Conservation (phyloP, 805 yeast genomes). For the Starmerella stigmatis region DNA sequence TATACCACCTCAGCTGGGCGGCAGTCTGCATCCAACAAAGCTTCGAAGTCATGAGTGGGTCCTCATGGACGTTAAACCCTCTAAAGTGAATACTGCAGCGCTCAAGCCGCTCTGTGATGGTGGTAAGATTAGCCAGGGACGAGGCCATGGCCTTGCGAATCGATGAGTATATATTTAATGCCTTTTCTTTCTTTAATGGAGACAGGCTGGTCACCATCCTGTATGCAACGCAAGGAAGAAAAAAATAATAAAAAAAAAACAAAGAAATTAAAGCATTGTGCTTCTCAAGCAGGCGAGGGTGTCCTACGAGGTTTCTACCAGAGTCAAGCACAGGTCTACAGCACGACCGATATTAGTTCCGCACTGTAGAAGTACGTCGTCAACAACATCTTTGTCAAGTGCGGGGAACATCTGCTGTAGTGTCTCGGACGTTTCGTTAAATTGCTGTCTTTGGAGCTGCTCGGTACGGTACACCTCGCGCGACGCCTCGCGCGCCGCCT, state of each 20-base stretch:
- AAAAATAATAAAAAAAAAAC: background rate
- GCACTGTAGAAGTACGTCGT: conserved; percentile 59
- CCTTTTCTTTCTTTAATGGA: too few species aligned
- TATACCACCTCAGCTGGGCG: background rate
- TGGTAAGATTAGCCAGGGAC: conserved; percentile 2
- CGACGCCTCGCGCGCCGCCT: conserved; percentile 32
- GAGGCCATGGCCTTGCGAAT: background rate
- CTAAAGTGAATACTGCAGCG: background rate
- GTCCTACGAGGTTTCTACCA: conserved; percentile 13
- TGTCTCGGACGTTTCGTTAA: conserved; percentile 32
- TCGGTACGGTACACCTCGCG: conserved; percentile 34
- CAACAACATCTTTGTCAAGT: conserved; percentile 55
- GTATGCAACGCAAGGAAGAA: too few species aligned
- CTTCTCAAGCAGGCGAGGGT: too few species aligned
- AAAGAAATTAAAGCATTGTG: too few species aligned
- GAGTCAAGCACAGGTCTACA: conserved; percentile 50
- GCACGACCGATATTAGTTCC: conserved; percentile 60
- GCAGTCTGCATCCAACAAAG: conserved; percentile 3
- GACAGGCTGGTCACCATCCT: too few species aligned
- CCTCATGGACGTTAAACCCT: background rate
- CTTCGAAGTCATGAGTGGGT: conserved; percentile 6
- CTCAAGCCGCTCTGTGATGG: background rate
- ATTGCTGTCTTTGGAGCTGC: conserved; percentile 36
- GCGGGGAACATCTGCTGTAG: conserved; percentile 65
- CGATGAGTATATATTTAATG: too few species aligned